A percentile compares a stretch with the other conserved stretches of the same genome.
Conservation (phyloP, 169 alveolate genomes). For the Babesia bovis region DNA sequence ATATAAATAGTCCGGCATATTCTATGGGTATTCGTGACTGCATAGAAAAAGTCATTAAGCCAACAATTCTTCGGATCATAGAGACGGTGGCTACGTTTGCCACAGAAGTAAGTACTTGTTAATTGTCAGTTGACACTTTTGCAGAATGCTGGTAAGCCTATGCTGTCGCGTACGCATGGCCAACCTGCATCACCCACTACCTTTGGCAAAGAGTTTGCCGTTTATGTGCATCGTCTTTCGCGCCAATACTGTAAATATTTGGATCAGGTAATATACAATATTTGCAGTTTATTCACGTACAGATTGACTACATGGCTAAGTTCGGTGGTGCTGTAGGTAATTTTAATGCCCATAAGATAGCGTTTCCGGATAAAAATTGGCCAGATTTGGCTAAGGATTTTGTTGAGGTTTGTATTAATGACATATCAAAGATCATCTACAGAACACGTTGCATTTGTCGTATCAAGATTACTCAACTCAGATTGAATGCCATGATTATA, state of each 20-base stretch:
- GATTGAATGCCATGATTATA: slow-evolving; percentile 92
- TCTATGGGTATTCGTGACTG: slow-evolving; percentile 83
- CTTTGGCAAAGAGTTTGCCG: slow-evolving; percentile 93
- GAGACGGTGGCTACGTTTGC: slow-evolving; percentile 68
- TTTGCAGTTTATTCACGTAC: background rate
- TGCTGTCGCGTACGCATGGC: slow-evolving; percentile 95
- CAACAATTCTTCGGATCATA: slow-evolving; percentile 69
- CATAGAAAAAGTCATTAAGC: slow-evolving; percentile 71
- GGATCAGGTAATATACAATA: slow-evolving; percentile 10
- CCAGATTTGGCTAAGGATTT: slow-evolving; percentile 72
- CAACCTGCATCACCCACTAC: slow-evolving; percentile 97
- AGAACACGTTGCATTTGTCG: slow-evolving; percentile 76
- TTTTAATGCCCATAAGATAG: slow-evolving; percentile 89
- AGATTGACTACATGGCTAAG: slow-evolving; percentile 84
- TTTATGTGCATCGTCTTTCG: slow-evolving; percentile 63
- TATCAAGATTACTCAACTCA: slow-evolving; percentile 91
- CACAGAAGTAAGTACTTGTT: slow-evolving; percentile 35
- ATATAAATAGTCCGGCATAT: slow-evolving; percentile 90
- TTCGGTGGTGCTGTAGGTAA: slow-evolving; percentile 97
- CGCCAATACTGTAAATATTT: slow-evolving; percentile 61
- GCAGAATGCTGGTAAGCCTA: slow-evolving; percentile 83
- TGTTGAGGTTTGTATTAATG: slow-evolving; percentile 49
- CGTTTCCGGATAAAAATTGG: slow-evolving; percentile 91
- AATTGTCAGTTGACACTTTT: background rate
- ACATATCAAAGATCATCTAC: background rate